Conservation (phyloP, 1,284 basidiomycete genomes). For the Trichosporon sp. region DNA sequence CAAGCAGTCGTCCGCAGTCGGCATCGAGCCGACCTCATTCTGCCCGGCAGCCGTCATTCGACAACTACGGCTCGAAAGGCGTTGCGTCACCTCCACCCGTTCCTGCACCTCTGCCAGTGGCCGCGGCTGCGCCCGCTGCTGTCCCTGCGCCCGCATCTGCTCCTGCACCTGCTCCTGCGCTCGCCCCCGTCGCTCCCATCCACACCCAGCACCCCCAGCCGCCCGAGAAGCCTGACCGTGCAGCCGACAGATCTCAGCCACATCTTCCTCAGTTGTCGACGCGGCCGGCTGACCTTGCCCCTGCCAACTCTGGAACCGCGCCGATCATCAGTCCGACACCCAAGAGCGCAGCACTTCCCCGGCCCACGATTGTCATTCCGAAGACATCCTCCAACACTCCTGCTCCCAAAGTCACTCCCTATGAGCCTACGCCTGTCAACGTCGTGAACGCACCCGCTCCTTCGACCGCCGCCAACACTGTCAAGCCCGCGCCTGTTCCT, state of each 20-base stretch:
- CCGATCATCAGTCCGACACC: conserved; percentile 16
- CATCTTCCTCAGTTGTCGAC: not conserved
- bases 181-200: not conserved
- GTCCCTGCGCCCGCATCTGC: not conserved
- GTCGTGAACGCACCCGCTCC: conserved; percentile 8
- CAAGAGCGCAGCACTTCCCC: not conserved
- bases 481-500: not conserved
- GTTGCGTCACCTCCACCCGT: conserved; percentile 10
- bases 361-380: conserved; percentile 13
- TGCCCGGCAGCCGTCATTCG: not conserved
- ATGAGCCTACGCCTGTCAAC: conserved; percentile 6
- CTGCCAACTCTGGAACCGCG: not conserved
- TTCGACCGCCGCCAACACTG: not conserved
- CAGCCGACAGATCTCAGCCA: conserved; percentile 4
- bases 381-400: not conserved
- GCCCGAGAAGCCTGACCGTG: conserved; percentile 16
- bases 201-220: not conserved
- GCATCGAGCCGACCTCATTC: not conserved
- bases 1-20: not conserved
- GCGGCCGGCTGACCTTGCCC: not conserved
- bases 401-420: not conserved
- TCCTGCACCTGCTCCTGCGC: conserved; percentile 2
- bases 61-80: not conserved
- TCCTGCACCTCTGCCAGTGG: not conserved
- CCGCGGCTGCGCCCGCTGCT: not conserved